Evolutionary conservation across 192 early-diverging fungal genomes (phyloP).

Genomic region (Geosiphon pyriformis): DNA sequence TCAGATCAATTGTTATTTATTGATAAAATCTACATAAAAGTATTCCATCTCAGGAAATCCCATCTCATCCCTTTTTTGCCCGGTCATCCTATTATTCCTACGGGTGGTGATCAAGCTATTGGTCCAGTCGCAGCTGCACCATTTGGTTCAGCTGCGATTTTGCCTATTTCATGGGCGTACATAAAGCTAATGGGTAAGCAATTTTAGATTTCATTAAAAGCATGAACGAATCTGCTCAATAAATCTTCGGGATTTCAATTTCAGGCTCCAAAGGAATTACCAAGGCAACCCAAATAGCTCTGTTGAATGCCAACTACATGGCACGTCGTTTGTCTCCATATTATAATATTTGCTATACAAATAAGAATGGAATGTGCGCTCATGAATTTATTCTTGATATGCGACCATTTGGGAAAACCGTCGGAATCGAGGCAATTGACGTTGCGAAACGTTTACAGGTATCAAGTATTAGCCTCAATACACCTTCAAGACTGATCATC

Average conservation of each 20-base stretch:
- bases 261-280: slow-evolving; percentile 73
- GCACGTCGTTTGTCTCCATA: slow-evolving; percentile 80
- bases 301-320: slow-evolving; percentile 99
- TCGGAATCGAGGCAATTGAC: slow-evolving; percentile 89
- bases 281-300: slow-evolving; percentile 80
- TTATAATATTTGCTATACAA: slow-evolving; percentile 90
- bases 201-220: too few species aligned
- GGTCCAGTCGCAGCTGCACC: slow-evolving; percentile 96
- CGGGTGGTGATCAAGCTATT: slow-evolving; percentile 70
- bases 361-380: slow-evolving; percentile 92
- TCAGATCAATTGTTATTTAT: background rate
- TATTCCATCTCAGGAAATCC: slow-evolving; percentile 67
- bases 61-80: slow-evolving; percentile 92
- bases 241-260: background rate
- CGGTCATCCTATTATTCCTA: slow-evolving; percentile 77
- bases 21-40: background rate
- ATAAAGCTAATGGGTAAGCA: slow-evolving; percentile 88
- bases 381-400: slow-evolving; percentile 99
- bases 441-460: slow-evolving; percentile 94
- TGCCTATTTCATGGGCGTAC: slow-evolving; percentile 99
- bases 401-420: slow-evolving; percentile 73
- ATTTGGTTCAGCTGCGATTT: slow-evolving; percentile 90
- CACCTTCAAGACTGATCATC: too few species aligned
- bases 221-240: background rate
- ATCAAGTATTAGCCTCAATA: too few species aligned